Percentiles rank a stretch among this genome's conserved stretches.
phyloP scores from a whole-genome alignment of 176 grass and related monocot genomes.

The Oryza longistaminata region DNA sequence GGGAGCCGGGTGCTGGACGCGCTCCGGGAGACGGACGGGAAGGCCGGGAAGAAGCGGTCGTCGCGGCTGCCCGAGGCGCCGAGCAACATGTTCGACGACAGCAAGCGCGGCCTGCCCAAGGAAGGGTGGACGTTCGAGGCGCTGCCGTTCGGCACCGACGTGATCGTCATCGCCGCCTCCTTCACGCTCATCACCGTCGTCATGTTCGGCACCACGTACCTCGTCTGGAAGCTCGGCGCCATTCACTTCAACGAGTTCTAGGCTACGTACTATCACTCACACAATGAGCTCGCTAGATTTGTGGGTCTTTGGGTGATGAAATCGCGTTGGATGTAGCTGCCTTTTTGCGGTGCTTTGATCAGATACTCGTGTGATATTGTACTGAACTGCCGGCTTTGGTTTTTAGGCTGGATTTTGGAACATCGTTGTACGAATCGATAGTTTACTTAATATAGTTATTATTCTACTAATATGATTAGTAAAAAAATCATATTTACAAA shows the following conservation, averaged over 20 bases:
- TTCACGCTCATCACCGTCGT: constrained; percentile 75
- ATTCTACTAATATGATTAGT: no score
- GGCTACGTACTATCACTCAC: neutral
- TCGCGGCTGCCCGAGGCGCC: constrained; percentile 76
- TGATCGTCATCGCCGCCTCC: constrained; percentile 64
- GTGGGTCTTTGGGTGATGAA: neutral
- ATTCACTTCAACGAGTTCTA: constrained; percentile 98
- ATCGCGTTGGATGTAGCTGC: neutral
- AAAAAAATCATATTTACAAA: no score
- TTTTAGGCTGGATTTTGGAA: constrained; percentile 21
- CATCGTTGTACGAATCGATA: neutral
- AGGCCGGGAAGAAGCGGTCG: constrained; percentile 39
- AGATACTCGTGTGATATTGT: constrained; percentile 1
- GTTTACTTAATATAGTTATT: no score
- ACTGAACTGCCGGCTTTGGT: neutral
- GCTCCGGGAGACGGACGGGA: constrained; percentile 62
- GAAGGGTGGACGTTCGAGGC: constrained; percentile 74
- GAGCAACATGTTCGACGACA: constrained; percentile 83
- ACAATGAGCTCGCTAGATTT: neutral
- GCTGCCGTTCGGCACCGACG: constrained; percentile 67
- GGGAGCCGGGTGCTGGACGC: constrained; percentile 78
- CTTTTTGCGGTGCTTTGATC: neutral
- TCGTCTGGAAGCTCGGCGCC: constrained; percentile 89
- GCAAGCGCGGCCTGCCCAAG: constrained; percentile 78
- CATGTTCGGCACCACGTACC: constrained; percentile 85